A percentile compares a stretch with the other conserved stretches of the same genome.
These are phyloP conservation scores for Leccinum disarticulatum DNA, from an alignment of 768 basidiomycete species.

Conservation along the genomic window DNA sequence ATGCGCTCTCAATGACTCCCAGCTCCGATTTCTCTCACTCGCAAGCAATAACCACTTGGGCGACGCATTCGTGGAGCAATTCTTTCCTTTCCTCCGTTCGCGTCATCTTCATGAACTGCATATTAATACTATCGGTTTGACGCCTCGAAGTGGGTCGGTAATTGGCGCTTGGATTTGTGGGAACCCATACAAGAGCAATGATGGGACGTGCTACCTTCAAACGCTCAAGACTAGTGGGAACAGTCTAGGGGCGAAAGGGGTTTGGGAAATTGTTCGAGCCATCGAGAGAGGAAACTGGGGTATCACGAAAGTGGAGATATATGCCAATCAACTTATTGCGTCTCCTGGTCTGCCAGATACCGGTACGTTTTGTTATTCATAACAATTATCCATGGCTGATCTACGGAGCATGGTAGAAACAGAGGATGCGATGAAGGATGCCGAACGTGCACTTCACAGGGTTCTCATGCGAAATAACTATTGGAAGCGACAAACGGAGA, in stretches of 20 bases:
- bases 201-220: conserved; percentile 41
- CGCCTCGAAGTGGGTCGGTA: conserved; percentile 40
- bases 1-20: conserved; percentile 53
- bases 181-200: conserved; percentile 5
- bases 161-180: conserved; percentile 54
- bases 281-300: conserved; percentile 51
- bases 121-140: conserved; percentile 49
- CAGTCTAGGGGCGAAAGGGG: conserved; percentile 45
- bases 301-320: conserved; percentile 49
- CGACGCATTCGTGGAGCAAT: conserved; percentile 48
- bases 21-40: conserved; percentile 49
- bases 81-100: conserved; percentile 50
- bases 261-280: conserved; percentile 47
- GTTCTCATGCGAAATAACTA: conserved; percentile 49
- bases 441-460: conserved; percentile 33
- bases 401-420: conserved; percentile 17
- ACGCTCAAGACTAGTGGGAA: conserved; percentile 60
- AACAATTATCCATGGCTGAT: conserved; percentile 21
- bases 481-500: conserved; percentile 44
- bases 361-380: conserved; percentile 4
- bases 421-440: conserved; percentile 34
- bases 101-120: conserved; percentile 52
- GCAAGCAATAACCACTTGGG: conserved; percentile 48
- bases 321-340: conserved; percentile 39
- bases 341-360: conserved; percentile 7